These are phyloP conservation scores for Lagenidium sp. DNA, from an alignment of 352 stramenopile genomes.

Conservation along the genomic window DNA sequence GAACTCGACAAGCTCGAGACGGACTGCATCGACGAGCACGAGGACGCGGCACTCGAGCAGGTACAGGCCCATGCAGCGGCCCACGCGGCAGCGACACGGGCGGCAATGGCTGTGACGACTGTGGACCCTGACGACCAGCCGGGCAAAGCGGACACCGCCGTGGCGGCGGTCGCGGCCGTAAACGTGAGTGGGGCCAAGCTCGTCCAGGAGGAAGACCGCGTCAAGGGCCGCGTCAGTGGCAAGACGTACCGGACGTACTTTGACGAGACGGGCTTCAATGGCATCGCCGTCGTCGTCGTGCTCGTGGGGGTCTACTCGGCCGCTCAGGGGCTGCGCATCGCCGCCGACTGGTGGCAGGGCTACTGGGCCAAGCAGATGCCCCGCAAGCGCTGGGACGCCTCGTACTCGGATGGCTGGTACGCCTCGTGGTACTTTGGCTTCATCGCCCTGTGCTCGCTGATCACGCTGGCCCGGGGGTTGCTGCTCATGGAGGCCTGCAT, in stretches of 20 bases:
- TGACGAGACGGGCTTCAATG: conserved; percentile 19
- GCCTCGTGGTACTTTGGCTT: conserved; percentile 34
- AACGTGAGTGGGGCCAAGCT: conserved; percentile 3
- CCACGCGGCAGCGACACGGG: neutral
- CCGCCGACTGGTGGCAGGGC: conserved; percentile 14
- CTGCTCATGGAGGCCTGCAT: conserved; percentile 31
- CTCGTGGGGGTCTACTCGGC: conserved; percentile 8
- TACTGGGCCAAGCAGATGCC: conserved; percentile 20
- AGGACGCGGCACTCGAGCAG: conserved; percentile 3
- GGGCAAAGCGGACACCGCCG: neutral
- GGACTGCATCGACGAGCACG: conserved; percentile 2
- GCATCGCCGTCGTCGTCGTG: conserved; percentile 12
- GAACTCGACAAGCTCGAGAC: neutral
- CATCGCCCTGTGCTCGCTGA: conserved; percentile 14
- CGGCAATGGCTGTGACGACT: neutral
- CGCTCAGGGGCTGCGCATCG: conserved; percentile 11
- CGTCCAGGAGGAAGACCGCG: conserved; percentile 21
- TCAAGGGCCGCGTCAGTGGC: conserved; percentile 17
- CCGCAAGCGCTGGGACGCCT: conserved; percentile 2
- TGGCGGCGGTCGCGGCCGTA: conserved; percentile 1
- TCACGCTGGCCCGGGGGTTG: conserved; percentile 17
- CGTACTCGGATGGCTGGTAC: conserved; percentile 14
- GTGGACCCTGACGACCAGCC: neutral
- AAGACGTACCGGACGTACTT: conserved; percentile 23
- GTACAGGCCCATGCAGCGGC: conserved; percentile 6